These are phyloP conservation scores for Rhodotorula paludigena DNA, from an alignment of 768 basidiomycete genomes.

Conservation along the genomic window DNA sequence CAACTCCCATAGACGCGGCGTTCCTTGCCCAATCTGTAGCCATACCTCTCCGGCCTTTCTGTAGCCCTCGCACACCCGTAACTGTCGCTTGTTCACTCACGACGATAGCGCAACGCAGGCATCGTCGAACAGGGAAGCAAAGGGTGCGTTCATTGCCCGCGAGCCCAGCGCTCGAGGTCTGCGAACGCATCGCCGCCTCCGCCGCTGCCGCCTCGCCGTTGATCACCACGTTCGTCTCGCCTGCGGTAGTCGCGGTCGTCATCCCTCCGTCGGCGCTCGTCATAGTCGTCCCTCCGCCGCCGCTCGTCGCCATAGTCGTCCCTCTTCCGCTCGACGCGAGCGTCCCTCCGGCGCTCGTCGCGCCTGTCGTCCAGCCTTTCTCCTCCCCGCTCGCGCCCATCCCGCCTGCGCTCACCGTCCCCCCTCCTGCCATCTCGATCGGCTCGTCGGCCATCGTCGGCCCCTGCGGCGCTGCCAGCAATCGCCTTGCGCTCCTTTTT, in stretches of 20 bases:
- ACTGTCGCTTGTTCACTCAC: too few species aligned
- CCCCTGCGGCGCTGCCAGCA: conserved; percentile 6
- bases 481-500: conserved; percentile 11
- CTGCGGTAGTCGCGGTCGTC: background rate
- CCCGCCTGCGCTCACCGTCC: conserved; percentile 5
- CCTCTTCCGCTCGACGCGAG: background rate
- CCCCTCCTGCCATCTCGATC: background rate
- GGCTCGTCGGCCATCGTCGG: background rate
- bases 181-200: conserved; percentile 3
- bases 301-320: background rate
- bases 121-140: too few species aligned
- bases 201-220: background rate
- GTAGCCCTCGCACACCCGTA: too few species aligned
- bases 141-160: background rate
- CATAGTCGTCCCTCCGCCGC: conserved; percentile 4
- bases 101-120: too few species aligned
- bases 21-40: too few species aligned
- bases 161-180: conserved; percentile 18
- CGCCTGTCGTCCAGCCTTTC: background rate
- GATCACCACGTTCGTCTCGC: background rate
- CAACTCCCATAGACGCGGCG: too few species aligned
- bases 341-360: background rate
- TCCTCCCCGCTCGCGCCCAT: background rate
- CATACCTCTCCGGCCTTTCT: too few species aligned
- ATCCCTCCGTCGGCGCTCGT: background rate